Evolutionary conservation across 495 filamentous ascomycete species (phyloP).

Genomic region (Talaromyces proteolyticus): DNA sequence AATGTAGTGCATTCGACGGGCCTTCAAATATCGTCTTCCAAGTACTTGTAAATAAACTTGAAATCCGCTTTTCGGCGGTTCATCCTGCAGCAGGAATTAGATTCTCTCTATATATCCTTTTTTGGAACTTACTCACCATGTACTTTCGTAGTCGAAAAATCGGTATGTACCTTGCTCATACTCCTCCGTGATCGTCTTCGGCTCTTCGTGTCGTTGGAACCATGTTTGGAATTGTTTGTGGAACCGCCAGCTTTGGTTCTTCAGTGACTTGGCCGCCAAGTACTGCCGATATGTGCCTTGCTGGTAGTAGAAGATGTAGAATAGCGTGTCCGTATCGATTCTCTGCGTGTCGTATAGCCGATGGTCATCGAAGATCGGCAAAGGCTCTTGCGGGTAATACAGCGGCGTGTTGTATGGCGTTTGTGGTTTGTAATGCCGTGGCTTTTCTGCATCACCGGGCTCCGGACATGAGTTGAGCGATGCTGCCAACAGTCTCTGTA

Average conservation of each 20-base stretch:
- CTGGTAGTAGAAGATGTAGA: constrained; percentile 98
- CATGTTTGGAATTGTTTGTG: constrained; percentile 99
- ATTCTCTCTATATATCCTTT: constrained; percentile 2
- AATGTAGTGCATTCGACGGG: background rate
- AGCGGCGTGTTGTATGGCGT: constrained; percentile 70
- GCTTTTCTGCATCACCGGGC: constrained; percentile 70
- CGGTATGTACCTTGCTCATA: constrained; percentile 98
- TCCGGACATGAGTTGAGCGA: constrained; percentile 70
- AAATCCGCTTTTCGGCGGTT: constrained; percentile 97
- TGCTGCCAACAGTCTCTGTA: constrained; percentile 63
- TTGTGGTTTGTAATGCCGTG: constrained; percentile 76
- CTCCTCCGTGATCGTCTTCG: constrained; percentile 96
- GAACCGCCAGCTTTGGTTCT: constrained; percentile 96
- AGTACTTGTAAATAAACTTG: constrained; percentile 96
- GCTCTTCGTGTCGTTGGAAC: constrained; percentile 98
- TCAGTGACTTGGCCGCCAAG: constrained; percentile 90
- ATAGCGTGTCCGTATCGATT: constrained; percentile 94
- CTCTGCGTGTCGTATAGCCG: constrained; percentile 66
- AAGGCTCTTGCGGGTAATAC: constrained; percentile 88
- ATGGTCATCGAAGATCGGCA: constrained; percentile 86
- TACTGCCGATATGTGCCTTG: constrained; percentile 95
- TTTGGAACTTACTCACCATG: constrained; percentile 63
- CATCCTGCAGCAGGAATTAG: constrained; percentile 63
- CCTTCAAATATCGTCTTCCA: constrained; percentile 88
- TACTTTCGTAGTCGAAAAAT: constrained; percentile 99